phyloP scores from a whole-genome alignment of 768 basidiomycete species.

The Kwoniella shandongensis region DNA sequence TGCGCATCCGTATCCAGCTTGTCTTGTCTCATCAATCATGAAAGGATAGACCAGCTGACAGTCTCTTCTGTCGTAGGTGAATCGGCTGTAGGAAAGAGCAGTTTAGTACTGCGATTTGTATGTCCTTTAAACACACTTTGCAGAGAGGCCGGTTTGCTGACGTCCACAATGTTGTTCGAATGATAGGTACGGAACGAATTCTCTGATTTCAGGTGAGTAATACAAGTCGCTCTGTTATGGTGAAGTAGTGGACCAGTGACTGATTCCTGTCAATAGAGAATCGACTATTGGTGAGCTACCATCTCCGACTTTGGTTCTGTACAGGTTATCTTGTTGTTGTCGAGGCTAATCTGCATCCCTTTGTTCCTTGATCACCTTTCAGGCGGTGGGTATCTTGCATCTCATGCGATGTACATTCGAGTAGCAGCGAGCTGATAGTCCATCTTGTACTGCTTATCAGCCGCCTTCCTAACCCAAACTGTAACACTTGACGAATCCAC shows the following conservation, averaged over 20 bases:
- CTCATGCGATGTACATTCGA: not conserved
- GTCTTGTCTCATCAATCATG: not conserved
- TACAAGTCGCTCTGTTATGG: too few species aligned
- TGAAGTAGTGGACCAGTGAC: not conserved
- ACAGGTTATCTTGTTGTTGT: not conserved
- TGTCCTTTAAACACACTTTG: slow-evolving; percentile 48
- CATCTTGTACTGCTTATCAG: slow-evolving; percentile 54
- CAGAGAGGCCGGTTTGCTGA: slow-evolving; percentile 1
- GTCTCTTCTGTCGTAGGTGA: slow-evolving; percentile 64
- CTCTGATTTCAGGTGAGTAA: slow-evolving; percentile 52
- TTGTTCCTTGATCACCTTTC: slow-evolving; percentile 25
- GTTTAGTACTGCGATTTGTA: slow-evolving; percentile 91
- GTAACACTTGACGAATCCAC: slow-evolving; percentile 84
- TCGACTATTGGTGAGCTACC: slow-evolving; percentile 46
- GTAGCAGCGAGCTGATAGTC: not conserved
- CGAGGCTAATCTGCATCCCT: slow-evolving; percentile 19
- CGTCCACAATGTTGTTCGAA: not conserved
- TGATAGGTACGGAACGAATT: slow-evolving; percentile 55
- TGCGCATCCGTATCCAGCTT: slow-evolving; percentile 49
- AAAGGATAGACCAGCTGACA: not conserved
- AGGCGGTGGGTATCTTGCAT: slow-evolving; percentile 28
- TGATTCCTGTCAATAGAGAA: slow-evolving; percentile 41
- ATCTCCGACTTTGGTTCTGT: not conserved
- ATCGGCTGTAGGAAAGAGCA: slow-evolving; percentile 92
- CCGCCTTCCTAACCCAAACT: slow-evolving; percentile 98